Conservation (phyloP, 2,329 filamentous ascomycete genomes). For the Elsinoe arachidis region DNA sequence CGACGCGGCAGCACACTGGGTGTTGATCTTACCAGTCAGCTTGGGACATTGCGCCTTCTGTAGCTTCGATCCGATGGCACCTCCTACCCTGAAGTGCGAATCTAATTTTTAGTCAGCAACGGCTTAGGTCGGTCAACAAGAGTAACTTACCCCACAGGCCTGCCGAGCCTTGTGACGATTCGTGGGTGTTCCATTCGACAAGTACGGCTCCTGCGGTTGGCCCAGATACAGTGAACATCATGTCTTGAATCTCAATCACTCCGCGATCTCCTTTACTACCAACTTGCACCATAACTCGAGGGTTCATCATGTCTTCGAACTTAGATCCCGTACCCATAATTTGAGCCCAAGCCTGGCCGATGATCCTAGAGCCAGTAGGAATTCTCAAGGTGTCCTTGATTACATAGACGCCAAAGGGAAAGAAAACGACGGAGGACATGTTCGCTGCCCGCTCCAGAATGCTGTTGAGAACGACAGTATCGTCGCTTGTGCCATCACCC, state of each 20-base stretch:
- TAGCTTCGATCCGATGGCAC: conserved; percentile 25
- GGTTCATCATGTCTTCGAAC: conserved; percentile 37
- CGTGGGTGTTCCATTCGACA: conserved; percentile 45
- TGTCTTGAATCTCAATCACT: conserved; percentile 43
- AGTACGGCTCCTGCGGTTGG: conserved; percentile 37
- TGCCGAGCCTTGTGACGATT: conserved; percentile 39
- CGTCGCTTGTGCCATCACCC: conserved; percentile 63
- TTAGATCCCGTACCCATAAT: conserved; percentile 38
- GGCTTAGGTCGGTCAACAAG: not conserved
- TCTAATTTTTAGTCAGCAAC: not conserved
- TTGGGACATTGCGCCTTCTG: conserved; percentile 32
- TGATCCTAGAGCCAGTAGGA: conserved; percentile 42
- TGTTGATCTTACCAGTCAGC: conserved; percentile 27
- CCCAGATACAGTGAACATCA: conserved; percentile 44
- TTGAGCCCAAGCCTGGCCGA: conserved; percentile 50
- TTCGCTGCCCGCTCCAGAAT: conserved; percentile 23
- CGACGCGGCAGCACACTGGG: conserved; percentile 27
- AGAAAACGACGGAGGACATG: conserved; percentile 33
- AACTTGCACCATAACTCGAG: conserved; percentile 43
- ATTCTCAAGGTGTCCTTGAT: conserved; percentile 40
- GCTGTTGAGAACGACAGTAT: conserved; percentile 75
- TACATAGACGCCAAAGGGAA: conserved; percentile 39
- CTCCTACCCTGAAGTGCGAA: conserved; percentile 21
- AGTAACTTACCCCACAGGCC: conserved; percentile 30
- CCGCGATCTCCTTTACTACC: conserved; percentile 44